Evolutionary conservation across 192 early-diverging fungal species (phyloP).

Genomic region (Coemansia sp.): DNA sequence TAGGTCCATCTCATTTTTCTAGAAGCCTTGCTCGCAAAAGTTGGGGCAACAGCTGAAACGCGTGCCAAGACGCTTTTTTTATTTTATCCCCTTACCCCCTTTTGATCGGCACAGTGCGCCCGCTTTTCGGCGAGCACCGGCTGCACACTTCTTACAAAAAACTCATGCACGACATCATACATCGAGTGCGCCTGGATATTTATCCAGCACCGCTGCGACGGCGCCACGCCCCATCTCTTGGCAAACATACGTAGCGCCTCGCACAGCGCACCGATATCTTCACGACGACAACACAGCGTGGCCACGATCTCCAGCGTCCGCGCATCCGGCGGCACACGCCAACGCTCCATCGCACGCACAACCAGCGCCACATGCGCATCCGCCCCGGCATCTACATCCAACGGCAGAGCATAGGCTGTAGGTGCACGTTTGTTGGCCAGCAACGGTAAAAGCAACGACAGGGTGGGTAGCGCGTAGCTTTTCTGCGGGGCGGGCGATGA

Average conservation of each 20-base stretch:
- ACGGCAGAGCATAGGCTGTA: slow-evolving; percentile 5
- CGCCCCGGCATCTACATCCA: not conserved
- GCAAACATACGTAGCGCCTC: slow-evolving; percentile 32
- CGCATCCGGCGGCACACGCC: slow-evolving; percentile 26
- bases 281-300: slow-evolving; percentile 15
- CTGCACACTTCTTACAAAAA: not conserved
- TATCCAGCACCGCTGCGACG: slow-evolving; percentile 23
- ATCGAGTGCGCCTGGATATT: slow-evolving; percentile 11
- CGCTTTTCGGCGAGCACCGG: not conserved
- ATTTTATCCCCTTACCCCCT: not conserved
- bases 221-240: slow-evolving; percentile 24
- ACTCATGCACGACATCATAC: slow-evolving; percentile 9
- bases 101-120: not conserved
- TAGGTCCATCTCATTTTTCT: too few species aligned
- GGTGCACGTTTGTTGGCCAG: slow-evolving; percentile 19
- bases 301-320: slow-evolving; percentile 30
- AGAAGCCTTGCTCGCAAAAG: too few species aligned
- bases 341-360: slow-evolving; percentile 36
- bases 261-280: slow-evolving; percentile 10
- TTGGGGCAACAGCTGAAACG: too few species aligned
- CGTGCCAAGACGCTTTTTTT: not conserved
- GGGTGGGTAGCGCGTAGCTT: slow-evolving; percentile 1
- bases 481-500: not conserved
- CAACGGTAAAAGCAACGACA: slow-evolving; percentile 10
- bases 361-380: slow-evolving; percentile 12